A percentile compares a stretch with the other conserved stretches of the same genome.
phyloP scores from a whole-genome alignment of 495 filamentous ascomycete species.

The Neurospora cerealis region DNA sequence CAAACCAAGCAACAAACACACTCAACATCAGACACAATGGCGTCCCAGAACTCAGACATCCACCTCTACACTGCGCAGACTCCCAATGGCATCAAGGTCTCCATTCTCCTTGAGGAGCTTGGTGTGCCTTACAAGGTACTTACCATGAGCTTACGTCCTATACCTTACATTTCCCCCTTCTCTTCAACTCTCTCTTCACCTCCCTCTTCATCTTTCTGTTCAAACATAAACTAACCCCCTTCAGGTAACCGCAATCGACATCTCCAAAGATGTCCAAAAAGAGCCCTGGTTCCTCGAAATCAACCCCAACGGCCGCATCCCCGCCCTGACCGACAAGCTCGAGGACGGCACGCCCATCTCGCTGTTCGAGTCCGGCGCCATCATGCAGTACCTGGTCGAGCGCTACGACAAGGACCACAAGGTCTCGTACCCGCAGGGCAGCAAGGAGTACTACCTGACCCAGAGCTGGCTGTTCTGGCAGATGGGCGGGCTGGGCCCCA shows the following conservation, averaged over 20 bases:
- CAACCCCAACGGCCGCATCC: slow-evolving; percentile 92
- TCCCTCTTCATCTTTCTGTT: neutral
- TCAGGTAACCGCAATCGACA: slow-evolving; percentile 52
- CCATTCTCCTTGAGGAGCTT: slow-evolving; percentile 83
- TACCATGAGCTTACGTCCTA: neutral
- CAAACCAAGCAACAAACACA: neutral
- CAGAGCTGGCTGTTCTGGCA: slow-evolving; percentile 60
- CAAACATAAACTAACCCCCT: neutral
- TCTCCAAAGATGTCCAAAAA: slow-evolving; percentile 64
- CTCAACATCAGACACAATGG: slow-evolving; percentile 5
- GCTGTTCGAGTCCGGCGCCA: slow-evolving; percentile 76
- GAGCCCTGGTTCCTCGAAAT: slow-evolving; percentile 77
- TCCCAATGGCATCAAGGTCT: slow-evolving; percentile 72
- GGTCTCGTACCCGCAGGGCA: slow-evolving; percentile 67
- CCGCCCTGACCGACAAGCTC: slow-evolving; percentile 75
- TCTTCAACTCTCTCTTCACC: neutral
- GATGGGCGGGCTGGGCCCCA: slow-evolving; percentile 74
- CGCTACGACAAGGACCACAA: slow-evolving; percentile 73
- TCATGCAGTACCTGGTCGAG: slow-evolving; percentile 77
- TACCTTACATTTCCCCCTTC: neutral
- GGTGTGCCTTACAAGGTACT: slow-evolving; percentile 51
- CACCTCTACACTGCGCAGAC: slow-evolving; percentile 50
- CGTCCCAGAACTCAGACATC: slow-evolving; percentile 24
- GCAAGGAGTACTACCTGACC: slow-evolving; percentile 66
- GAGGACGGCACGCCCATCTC: slow-evolving; percentile 61